These are phyloP conservation scores for Leucocoprinus sp. DNA, from an alignment of 768 basidiomycete species.

Conservation along the genomic window DNA sequence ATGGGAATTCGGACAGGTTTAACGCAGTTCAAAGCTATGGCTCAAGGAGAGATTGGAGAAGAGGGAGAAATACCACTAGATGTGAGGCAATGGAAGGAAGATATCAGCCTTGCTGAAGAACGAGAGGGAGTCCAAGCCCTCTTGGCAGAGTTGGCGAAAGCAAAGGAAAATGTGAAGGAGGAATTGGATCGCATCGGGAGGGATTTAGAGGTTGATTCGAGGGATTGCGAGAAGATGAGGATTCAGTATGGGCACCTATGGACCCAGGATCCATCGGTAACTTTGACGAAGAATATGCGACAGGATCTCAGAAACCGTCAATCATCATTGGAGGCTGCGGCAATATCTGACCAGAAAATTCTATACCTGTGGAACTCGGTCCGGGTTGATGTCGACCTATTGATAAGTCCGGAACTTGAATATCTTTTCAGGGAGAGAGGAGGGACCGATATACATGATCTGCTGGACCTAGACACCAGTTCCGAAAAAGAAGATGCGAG, in stretches of 20 bases:
- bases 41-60: conserved; percentile 52
- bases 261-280: conserved; percentile 79
- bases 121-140: conserved; percentile 59
- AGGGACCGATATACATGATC: conserved; percentile 27
- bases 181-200: conserved; percentile 56
- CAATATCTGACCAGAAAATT: conserved; percentile 72
- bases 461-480: conserved; percentile 63
- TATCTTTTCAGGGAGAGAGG: conserved; percentile 50
- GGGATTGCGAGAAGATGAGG: conserved; percentile 83
- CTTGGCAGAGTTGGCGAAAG: conserved; percentile 46
- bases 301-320: conserved; percentile 74
- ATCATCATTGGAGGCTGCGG: conserved; percentile 57
- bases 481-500: conserved; percentile 54
- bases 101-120: conserved; percentile 63
- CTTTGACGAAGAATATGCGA: conserved; percentile 59
- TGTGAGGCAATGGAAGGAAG: conserved; percentile 65
- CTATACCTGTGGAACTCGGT: conserved; percentile 63
- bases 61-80: conserved; percentile 65
- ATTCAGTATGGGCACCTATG: conserved; percentile 83
- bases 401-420: conserved; percentile 55
- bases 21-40: conserved; percentile 61
- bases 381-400: conserved; percentile 50
- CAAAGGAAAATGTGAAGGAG: conserved; percentile 47
- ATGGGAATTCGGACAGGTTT: conserved; percentile 71
- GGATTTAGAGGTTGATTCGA: conserved; percentile 74